These are phyloP conservation scores for Pseudonectria foliicola DNA, from an alignment of 2,329 filamentous ascomycete genomes.

Conservation along the genomic window DNA sequence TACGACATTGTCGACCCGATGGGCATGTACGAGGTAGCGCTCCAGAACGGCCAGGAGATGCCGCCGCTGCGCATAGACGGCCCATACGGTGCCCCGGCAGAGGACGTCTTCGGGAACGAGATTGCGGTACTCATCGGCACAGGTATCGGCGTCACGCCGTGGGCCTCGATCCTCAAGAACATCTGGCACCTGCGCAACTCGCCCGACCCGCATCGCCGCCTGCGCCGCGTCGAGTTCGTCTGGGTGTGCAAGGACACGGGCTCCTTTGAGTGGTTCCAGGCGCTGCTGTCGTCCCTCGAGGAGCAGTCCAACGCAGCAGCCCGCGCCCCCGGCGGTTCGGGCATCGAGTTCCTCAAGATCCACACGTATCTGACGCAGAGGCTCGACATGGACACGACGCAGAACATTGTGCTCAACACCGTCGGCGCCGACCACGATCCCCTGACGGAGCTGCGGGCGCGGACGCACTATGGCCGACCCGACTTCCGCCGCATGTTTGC, in stretches of 20 bases:
- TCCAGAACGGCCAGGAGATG: slow-evolving; percentile 91
- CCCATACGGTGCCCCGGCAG: slow-evolving; percentile 91
- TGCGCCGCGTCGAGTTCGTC: slow-evolving; percentile 95
- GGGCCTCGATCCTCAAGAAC: slow-evolving; percentile 87
- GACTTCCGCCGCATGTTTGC: slow-evolving; percentile 77
- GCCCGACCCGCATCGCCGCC: slow-evolving; percentile 80
- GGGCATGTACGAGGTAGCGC: slow-evolving; percentile 96
- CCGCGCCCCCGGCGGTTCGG: slow-evolving; percentile 58
- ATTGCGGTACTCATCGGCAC: slow-evolving; percentile 81
- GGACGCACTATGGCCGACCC: slow-evolving; percentile 92
- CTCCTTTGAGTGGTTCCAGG: slow-evolving; percentile 99
- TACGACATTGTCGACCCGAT: slow-evolving; percentile 86
- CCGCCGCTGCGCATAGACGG: slow-evolving; percentile 84
- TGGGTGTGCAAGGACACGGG: slow-evolving; percentile 96
- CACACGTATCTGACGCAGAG: slow-evolving; percentile 96
- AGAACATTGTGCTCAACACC: slow-evolving; percentile 95
- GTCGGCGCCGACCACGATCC: slow-evolving; percentile 85
- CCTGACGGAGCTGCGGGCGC: slow-evolving; percentile 78
- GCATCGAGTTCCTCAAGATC: slow-evolving; percentile 85
- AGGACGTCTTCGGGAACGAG: slow-evolving; percentile 94
- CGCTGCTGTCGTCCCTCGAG: slow-evolving; percentile 83
- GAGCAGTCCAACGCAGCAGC: slow-evolving; percentile 69
- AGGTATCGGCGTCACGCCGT: slow-evolving; percentile 80
- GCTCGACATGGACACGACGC: slow-evolving; percentile 82
- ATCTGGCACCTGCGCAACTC: slow-evolving; percentile 94